These are phyloP conservation scores for Globisporangium cystogenes DNA, from an alignment of 352 stramenopile species.

Conservation along the genomic window DNA sequence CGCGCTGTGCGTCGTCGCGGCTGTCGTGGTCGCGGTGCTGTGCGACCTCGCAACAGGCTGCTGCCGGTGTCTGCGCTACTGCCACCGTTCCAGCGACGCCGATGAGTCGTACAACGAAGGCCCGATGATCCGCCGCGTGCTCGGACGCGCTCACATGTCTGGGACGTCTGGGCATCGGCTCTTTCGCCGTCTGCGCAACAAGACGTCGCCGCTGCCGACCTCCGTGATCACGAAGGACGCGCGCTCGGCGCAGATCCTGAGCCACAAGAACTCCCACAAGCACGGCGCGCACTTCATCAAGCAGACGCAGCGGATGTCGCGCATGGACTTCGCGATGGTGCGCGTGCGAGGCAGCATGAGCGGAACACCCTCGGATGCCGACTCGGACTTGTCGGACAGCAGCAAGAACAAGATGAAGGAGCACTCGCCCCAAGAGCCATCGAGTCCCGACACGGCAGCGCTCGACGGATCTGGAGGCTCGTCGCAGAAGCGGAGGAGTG, in stretches of 20 bases:
- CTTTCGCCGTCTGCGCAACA: constrained; percentile 11
- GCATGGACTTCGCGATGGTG: constrained; percentile 28
- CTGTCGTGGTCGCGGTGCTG: constrained; percentile 24
- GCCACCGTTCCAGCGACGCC: not conserved
- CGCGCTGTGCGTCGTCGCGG: constrained; percentile 21
- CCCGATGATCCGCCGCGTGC: constrained; percentile 13
- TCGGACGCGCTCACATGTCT: constrained; percentile 8
- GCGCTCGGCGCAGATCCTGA: constrained; percentile 45
- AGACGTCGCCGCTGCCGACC: constrained; percentile 44
- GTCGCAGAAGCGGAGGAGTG: not conserved
- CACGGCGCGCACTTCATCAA: constrained; percentile 59
- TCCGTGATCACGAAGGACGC: constrained; percentile 73
- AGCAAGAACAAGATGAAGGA: not conserved
- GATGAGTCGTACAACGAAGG: constrained; percentile 6
- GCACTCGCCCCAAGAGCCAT: not conserved
- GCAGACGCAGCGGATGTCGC: constrained; percentile 57
- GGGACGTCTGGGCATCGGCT: constrained; percentile 10
- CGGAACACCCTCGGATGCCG: too few relatives aligned
- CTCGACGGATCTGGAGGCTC: not conserved
- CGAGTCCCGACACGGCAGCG: not conserved
- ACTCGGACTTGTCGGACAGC: constrained; percentile 2
- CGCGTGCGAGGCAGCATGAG: not conserved
- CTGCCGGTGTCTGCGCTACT: constrained; percentile 15
- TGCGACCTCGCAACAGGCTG: constrained; percentile 13
- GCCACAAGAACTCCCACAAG: constrained; percentile 76